phyloP scores from a whole-genome alignment of 148 eudicot genomes.

The Heliosperma pusillum region DNA sequence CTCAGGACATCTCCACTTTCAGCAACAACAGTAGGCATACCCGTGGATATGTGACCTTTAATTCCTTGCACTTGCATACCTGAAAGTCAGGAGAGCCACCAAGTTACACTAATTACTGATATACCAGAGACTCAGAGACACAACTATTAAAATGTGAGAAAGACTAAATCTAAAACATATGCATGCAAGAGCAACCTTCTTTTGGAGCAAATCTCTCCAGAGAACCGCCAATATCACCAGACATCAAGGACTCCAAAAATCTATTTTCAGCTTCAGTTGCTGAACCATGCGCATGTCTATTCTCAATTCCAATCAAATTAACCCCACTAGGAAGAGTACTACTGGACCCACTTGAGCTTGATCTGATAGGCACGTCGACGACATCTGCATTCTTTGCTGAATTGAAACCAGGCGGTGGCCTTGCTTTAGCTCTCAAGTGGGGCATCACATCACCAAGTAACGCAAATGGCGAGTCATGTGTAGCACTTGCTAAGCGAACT shows the following conservation, averaged over 20 bases:
- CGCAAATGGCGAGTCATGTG: slow-evolving; percentile 56
- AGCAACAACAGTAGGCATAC: slow-evolving; percentile 42
- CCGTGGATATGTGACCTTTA: slow-evolving; percentile 40
- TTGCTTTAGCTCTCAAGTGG: slow-evolving; percentile 77
- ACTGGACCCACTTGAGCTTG: slow-evolving; percentile 44
- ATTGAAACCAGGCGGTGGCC: slow-evolving; percentile 89
- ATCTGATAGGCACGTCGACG: slow-evolving; percentile 39
- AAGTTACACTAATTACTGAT: slow-evolving; percentile 6
- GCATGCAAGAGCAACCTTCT: slow-evolving; percentile 47
- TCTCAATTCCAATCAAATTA: slow-evolving; percentile 45
- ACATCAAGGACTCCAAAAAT: slow-evolving; percentile 87
- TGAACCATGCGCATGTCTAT: slow-evolving; percentile 42
- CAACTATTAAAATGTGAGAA: slow-evolving; percentile 6
- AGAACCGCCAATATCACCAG: slow-evolving; percentile 40
- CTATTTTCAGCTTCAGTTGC: slow-evolving; percentile 69
- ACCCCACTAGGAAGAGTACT: slow-evolving; percentile 41
- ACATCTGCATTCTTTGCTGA: slow-evolving; percentile 56
- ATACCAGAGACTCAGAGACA: slow-evolving; percentile 8
- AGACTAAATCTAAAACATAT: background rate
- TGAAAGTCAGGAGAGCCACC: slow-evolving; percentile 31
- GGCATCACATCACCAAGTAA: slow-evolving; percentile 96
- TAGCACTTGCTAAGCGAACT: slow-evolving; percentile 71
- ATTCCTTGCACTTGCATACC: slow-evolving; percentile 81
- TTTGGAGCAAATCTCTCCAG: slow-evolving; percentile 56
- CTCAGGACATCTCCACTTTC: slow-evolving; percentile 59